Conservation (phyloP, 1,139 yeast genomes). For the Pichia norvegensis region DNA sequence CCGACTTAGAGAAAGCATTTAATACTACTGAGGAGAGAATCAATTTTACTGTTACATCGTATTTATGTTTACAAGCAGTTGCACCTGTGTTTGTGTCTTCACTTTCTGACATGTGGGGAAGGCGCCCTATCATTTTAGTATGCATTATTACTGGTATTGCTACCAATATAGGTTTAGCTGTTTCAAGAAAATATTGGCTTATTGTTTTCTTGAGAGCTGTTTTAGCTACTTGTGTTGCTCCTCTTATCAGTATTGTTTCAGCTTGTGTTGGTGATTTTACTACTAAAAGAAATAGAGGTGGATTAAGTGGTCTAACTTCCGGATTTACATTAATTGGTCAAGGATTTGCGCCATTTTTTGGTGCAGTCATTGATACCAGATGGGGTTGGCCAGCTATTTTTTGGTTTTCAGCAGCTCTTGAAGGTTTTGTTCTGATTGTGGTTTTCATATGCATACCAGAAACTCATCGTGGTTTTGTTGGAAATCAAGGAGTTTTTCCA, state of each 20-base stretch:
- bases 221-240: conserved; percentile 66
- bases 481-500: conserved; percentile 55
- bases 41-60: conserved; percentile 64
- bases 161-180: conserved; percentile 55
- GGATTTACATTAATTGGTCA: conserved; percentile 67
- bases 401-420: conserved; percentile 61
- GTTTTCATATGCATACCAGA: conserved; percentile 53
- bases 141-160: conserved; percentile 49
- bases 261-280: conserved; percentile 68
- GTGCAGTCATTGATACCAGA: conserved; percentile 53
- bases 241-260: conserved; percentile 56
- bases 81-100: conserved; percentile 59
- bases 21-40: conserved; percentile 45
- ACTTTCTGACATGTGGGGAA: conserved; percentile 60
- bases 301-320: conserved; percentile 49
- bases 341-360: conserved; percentile 69
- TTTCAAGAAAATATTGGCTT: conserved; percentile 43
- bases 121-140: conserved; percentile 53
- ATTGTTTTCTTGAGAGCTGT: conserved; percentile 52
- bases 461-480: conserved; percentile 60
- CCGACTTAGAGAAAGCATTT: conserved; percentile 45
- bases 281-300: conserved; percentile 54
- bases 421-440: conserved; percentile 36
- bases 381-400: conserved; percentile 74
- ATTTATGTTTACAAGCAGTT: conserved; percentile 62